Base-by-base conservation (phyloP, 169 alveolate genomes). In the Babesia caballi region DNA sequence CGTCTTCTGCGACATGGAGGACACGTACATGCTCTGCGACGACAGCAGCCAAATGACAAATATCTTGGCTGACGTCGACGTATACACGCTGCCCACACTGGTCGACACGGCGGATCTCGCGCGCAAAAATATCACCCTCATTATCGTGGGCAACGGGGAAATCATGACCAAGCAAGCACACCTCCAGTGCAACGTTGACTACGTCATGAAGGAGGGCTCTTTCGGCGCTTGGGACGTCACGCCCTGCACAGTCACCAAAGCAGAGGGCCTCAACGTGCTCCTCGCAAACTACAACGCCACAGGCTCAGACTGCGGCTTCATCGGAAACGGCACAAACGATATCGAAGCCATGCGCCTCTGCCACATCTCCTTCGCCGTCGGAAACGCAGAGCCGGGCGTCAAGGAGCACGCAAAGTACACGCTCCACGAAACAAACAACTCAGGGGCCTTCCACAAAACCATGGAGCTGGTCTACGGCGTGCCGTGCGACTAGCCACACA, bases 301-400 rank as follows among this genome's bases (percentile, higher is more conserved):
- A 23, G 47, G 36, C 17, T 56, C 21, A 23, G 54, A 67, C 0
- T 69, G 76, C 25, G 88, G 72, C 14, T 69, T 66, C 57, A 81
- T 81, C 38, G 88, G 88, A 0, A 73, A 81, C 67, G 84, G 84
- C 17, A 63, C 63, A 2, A 81, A 81, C 46, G 88, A 81, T 42
- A 56, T 81, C n/a, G 88, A 81, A 42, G 65, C 72, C 30, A 78
- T 78, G 87, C 50, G 28, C 32, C 83, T 78, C 42, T 58, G 57
- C 54, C 77, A 53, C 25, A 11, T 67, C 33, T 78, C 87, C n/a
- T 78, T 78, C 49, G 83, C 83, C 17, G 87, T 78, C 15, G 61
- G 41, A 11, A 68, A 78, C 68, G 63, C 87, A 5, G 40, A 52
- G 11, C 52, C 51, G 27, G 36, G 36, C 36, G 87, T 78, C 15